Evolutionary conservation across 805 yeast species (phyloP), one percentile per base, ranked within the genome.

Genomic region (Blastobotrys mokoenaii): DNA sequence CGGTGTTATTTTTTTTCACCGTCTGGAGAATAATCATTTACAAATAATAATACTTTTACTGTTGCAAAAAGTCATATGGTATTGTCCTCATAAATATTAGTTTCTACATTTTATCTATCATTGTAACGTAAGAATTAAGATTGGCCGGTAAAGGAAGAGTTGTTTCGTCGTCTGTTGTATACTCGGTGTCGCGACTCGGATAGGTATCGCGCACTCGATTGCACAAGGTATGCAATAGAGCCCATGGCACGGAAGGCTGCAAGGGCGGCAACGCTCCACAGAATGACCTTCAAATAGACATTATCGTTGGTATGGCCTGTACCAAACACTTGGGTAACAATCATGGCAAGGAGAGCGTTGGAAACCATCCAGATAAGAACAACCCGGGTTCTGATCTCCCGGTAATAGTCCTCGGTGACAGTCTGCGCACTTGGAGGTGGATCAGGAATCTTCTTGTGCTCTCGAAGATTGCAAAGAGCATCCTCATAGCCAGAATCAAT

Each of bases 291-390:
- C 56, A 90, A 68, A 61, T 93, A 93, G 45, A 75, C 76, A 68
- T 93, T 89, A 16, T 77, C 71, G 39, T 71, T 68, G 20, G 81
- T 75, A 35, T 83, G 75, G 43, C 79, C 80, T 2, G 89, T 76
- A 6, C 73, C 68, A 58, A 81, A 89, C 15, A 88, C 82, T 64
- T 90, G 95, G 12, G 89, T 76, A 64, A 93, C 82, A 6, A 93
- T 78, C 89, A 90, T 82, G 38, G 87, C 81, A 54, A 93, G 71
- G 18, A 89, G 67, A 57, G 87, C 67, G 62, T 93, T 93, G 22
- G 84, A 70, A 40, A 89, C 71, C 73, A 93, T 76, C 98, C 98
- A 93, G n/a, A 79, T 67, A 57, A 93, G 74, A n/a, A 93, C 98
- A 43, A 93, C 96, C 53, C 93, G 76, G 1, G 98, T 86, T 68